Conservation (phyloP, 306 rosid genomes). For the Coriaria nepalensis region DNA sequence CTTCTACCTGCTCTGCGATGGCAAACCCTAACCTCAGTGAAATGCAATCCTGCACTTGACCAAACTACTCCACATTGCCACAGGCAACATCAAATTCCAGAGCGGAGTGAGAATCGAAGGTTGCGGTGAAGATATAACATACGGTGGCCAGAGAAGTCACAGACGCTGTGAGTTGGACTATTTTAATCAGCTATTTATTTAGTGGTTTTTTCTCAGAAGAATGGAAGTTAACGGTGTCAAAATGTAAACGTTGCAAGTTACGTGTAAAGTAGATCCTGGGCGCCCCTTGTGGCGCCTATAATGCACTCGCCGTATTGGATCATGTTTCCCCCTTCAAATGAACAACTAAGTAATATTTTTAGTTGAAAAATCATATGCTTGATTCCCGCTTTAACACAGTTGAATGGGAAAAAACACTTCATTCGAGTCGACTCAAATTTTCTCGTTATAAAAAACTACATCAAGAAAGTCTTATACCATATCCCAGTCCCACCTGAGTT, state of each 20-base stretch:
- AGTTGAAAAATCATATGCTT: no score
- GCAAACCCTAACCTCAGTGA: slow-evolving; percentile 14
- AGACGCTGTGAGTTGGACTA: slow-evolving; percentile 11
- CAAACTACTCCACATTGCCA: slow-evolving; percentile 27
- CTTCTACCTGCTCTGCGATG: not conserved
- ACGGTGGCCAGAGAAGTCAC: slow-evolving; percentile 19
- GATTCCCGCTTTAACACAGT: no score
- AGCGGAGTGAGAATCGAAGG: slow-evolving; percentile 5
- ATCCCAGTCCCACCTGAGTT: no score
- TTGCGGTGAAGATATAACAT: slow-evolving; percentile 5
- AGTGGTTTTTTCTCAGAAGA: no score
- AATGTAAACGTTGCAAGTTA: not conserved
- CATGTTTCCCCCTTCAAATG: not conserved
- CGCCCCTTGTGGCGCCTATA: slow-evolving; percentile 27
- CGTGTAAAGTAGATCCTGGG: not conserved
- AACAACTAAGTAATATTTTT: no score
- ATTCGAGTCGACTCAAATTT: no score
- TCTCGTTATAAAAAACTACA: no score
- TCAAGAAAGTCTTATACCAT: no score
- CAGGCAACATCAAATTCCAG: slow-evolving; percentile 8
- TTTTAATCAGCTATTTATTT: slow-evolving; percentile 1
- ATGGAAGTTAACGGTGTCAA: slow-evolving; percentile 2
- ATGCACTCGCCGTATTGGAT: slow-evolving; percentile 25
- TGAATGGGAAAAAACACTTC: no score
- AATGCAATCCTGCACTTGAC: not conserved